A percentile compares a stretch with the other conserved stretches of the same genome.
Evolutionary conservation across 176 grass and related monocot species (phyloP).

Genomic region (Pontederia paniculata): DNA sequence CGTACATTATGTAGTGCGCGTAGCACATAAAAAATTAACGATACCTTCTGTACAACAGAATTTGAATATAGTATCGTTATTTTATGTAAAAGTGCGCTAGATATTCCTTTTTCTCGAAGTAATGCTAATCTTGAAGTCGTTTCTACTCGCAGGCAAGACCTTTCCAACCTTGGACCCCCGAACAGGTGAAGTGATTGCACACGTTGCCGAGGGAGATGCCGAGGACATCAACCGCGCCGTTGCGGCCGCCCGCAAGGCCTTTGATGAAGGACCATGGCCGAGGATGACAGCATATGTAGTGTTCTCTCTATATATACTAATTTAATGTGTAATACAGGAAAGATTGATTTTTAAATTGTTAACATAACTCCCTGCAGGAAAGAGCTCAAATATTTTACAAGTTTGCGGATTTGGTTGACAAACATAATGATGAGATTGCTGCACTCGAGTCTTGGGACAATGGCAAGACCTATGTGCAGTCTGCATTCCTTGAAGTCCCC

Average conservation of each 20-base stretch:
- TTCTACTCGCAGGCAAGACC: slow-evolving; percentile 37
- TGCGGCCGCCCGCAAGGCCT: slow-evolving; percentile 54
- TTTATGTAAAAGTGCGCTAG: no score
- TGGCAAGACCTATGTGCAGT: slow-evolving; percentile 73
- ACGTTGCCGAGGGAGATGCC: slow-evolving; percentile 50
- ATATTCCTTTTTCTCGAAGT: not conserved
- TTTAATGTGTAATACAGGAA: not conserved
- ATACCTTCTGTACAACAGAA: no score
- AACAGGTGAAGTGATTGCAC: slow-evolving; percentile 72
- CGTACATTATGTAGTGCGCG: no score
- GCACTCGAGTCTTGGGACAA: slow-evolving; percentile 96
- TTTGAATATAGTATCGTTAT: no score
- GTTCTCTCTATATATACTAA: not conserved
- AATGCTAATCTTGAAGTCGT: slow-evolving; percentile 1
- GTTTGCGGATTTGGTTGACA: slow-evolving; percentile 85
- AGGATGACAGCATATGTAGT: slow-evolving; percentile 77
- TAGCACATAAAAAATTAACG: no score
- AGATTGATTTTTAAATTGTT: not conserved
- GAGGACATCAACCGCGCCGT: slow-evolving; percentile 54
- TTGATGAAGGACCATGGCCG: slow-evolving; percentile 84
- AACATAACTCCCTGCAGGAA: slow-evolving; percentile 38
- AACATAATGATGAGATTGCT: slow-evolving; percentile 59
- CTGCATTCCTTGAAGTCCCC: slow-evolving; percentile 45
- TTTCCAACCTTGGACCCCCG: slow-evolving; percentile 68
- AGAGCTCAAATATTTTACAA: slow-evolving; percentile 49